Conservation (phyloP, 441 rosid genomes). For the Pelargonium australe region DNA sequence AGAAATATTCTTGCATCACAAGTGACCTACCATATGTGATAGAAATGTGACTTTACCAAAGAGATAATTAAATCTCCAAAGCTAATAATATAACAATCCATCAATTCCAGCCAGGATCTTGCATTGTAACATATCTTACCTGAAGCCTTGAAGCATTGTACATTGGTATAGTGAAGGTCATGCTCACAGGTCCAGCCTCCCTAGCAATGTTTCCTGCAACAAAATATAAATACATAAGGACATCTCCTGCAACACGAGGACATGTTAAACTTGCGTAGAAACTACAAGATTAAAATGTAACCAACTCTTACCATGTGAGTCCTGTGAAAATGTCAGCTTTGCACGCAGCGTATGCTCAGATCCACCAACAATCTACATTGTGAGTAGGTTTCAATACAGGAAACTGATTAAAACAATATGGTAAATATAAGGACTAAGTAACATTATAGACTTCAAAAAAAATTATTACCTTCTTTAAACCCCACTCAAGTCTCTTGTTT, state of each 20-base stretch:
- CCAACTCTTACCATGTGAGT: slow-evolving; percentile 54
- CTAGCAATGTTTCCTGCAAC: slow-evolving; percentile 75
- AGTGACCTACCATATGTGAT: too few relatives aligned
- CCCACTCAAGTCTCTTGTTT: slow-evolving; percentile 88
- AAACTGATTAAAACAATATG: too few relatives aligned
- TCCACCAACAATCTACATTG: slow-evolving; percentile 78
- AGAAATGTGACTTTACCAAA: too few relatives aligned
- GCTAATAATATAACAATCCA: too few relatives aligned
- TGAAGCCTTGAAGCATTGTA: slow-evolving; percentile 87
- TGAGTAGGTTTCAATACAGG: too few relatives aligned
- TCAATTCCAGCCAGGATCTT: too few relatives aligned
- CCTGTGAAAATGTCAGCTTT: slow-evolving; percentile 88
- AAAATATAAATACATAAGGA: slow-evolving; percentile 10
- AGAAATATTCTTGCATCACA: too few relatives aligned
- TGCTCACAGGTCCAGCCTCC: slow-evolving; percentile 96
- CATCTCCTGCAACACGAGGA: too few relatives aligned
- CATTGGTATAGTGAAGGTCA: slow-evolving; percentile 97
- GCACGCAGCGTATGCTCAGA: slow-evolving; percentile 85
- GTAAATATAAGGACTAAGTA: too few relatives aligned
- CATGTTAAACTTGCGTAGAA: too few relatives aligned
- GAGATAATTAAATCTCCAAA: too few relatives aligned
- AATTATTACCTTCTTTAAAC: slow-evolving; percentile 65
- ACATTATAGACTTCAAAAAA: not conserved
- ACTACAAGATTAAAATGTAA: too few relatives aligned
- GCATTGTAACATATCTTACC: slow-evolving; percentile 34